Conservation (phyloP, 768 basidiomycete genomes). For the Gloeopeniophorella convolvens region DNA sequence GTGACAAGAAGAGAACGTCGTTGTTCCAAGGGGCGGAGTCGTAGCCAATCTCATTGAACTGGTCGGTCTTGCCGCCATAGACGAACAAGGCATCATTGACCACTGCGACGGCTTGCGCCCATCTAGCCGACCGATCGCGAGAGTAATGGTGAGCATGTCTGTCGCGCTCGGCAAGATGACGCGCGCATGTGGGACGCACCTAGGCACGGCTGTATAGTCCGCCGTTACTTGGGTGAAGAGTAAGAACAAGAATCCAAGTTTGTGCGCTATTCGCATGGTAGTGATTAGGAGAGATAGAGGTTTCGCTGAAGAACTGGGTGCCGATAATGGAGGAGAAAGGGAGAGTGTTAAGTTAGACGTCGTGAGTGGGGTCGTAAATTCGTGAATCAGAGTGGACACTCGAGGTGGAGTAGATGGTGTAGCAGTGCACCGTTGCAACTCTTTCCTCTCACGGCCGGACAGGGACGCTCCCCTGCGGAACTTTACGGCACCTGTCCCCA, state of each 20-base stretch:
- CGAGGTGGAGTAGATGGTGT: too few species aligned
- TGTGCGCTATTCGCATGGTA: not conserved
- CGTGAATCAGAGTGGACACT: too few species aligned
- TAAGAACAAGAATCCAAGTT: not conserved
- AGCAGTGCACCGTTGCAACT: too few species aligned
- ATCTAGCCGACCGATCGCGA: slow-evolving; percentile 59
- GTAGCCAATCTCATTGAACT: slow-evolving; percentile 62
- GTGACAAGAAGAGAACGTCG: slow-evolving; percentile 64
- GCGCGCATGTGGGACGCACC: not conserved
- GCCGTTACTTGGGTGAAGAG: not conserved
- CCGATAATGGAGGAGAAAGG: too few species aligned
- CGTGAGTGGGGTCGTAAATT: too few species aligned
- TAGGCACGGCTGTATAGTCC: not conserved
- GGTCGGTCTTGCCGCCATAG: slow-evolving; percentile 78
- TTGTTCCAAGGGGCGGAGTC: slow-evolving; percentile 64
- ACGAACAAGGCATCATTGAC: slow-evolving; percentile 57
- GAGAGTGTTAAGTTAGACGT: not conserved
- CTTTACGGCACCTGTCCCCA: too few species aligned
- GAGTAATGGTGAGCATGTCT: too few species aligned
- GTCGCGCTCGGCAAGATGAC: too few species aligned
- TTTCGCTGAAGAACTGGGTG: too few species aligned
- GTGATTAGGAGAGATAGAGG: not conserved
- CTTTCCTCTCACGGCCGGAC: too few species aligned
- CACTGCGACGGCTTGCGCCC: slow-evolving; percentile 71
- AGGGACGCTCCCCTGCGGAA: too few species aligned